phyloP scores from a whole-genome alignment of 78 protist genomes.

The Capsaspora owczarzaki region DNA sequence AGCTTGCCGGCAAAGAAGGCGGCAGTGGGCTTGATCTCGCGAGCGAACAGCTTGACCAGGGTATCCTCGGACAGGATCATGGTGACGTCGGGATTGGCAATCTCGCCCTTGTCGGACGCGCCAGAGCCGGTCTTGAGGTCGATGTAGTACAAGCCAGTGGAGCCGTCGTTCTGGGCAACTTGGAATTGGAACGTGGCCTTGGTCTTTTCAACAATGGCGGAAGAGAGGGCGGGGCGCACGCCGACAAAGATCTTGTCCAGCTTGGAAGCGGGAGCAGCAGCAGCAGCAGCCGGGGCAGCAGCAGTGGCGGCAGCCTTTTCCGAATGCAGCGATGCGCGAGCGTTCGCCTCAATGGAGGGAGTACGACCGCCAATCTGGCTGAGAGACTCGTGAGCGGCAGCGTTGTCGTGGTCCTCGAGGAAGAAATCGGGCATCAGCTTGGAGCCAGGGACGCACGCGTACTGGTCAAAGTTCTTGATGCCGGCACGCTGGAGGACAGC shows the following conservation, averaged over 20 bases:
- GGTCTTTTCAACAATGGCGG: not conserved
- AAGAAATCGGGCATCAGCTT: not conserved
- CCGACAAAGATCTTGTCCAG: not conserved
- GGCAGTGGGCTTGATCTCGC: not conserved
- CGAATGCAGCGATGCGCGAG: not conserved
- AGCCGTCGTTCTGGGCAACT: not conserved
- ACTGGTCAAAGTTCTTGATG: not conserved
- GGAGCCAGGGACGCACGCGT: not conserved
- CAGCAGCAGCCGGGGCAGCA: not conserved
- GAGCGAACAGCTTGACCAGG: not conserved
- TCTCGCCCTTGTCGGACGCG: not conserved
- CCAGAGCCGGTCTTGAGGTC: not conserved
- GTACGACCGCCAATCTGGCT: not conserved
- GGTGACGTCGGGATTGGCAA: not conserved
- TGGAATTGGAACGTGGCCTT: not conserved
- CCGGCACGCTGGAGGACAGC: not conserved
- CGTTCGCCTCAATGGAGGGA: not conserved
- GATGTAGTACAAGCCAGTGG: not conserved
- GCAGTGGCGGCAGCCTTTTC: not conserved
- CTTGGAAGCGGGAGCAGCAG: not conserved
- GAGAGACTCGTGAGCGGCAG: not conserved
- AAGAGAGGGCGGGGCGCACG: not conserved
- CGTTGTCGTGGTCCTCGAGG: not conserved
- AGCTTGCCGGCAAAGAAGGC: not conserved
- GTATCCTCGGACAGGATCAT: not conserved